Percentiles rank a stretch among this genome's conserved stretches.
Conservation (phyloP, 2,329 filamentous ascomycete species). For the Ambrosiella xylebori region DNA sequence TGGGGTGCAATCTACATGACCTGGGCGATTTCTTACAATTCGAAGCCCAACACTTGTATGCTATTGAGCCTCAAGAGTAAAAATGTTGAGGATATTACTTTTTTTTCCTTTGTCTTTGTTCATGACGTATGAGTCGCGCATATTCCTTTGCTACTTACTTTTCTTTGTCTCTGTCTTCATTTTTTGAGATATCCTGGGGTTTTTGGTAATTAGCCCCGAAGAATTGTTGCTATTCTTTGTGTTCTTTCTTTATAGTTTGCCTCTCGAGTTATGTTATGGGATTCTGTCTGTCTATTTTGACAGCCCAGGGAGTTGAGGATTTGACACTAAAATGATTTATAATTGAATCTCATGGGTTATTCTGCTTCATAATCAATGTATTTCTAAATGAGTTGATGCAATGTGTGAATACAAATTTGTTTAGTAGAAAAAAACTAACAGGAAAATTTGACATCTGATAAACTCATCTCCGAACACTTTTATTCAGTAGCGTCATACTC, state of each 20-base stretch:
- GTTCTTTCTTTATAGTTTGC: not conserved
- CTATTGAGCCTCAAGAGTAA: conserved; percentile 9
- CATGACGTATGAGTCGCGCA: conserved; percentile 1
- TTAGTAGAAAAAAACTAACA: no score
- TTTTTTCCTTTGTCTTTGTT: conserved; percentile 3
- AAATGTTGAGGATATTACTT: not conserved
- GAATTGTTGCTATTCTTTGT: not conserved
- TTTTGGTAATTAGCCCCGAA: not conserved
- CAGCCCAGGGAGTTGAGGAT: no score
- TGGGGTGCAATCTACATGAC: conserved; percentile 46
- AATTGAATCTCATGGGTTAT: no score
- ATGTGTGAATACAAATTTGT: no score
- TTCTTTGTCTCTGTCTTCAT: not conserved
- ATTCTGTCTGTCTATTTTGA: no score
- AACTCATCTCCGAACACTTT: no score
- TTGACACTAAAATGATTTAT: no score
- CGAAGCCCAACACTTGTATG: conserved; percentile 35
- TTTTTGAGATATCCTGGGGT: not conserved
- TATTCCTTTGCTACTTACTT: not conserved
- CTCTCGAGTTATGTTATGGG: not conserved
- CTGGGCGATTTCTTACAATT: conserved; percentile 40
- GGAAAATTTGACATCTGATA: no score
- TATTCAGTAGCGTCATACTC: not conserved
- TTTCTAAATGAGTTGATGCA: no score
- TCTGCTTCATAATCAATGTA: no score